phyloP scores from a whole-genome alignment of 345 rosid genomes.

The Lepidium sativum region DNA sequence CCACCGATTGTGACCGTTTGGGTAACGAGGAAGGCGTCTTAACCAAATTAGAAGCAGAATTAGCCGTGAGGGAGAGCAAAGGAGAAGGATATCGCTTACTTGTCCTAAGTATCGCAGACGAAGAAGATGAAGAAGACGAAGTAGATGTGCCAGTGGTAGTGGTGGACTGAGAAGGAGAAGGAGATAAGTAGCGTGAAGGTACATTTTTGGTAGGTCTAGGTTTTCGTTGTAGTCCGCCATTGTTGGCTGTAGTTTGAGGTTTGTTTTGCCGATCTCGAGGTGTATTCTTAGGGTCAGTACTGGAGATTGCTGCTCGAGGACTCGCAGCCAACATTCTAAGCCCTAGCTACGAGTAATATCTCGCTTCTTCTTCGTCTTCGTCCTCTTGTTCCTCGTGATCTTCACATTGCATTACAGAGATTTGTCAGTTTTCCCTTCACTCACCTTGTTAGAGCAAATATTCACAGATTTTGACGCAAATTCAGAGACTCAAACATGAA shows the following conservation, averaged over 20 bases:
- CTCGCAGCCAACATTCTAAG: conserved; percentile 63
- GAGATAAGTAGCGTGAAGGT: conserved; percentile 53
- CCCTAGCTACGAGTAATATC: background rate
- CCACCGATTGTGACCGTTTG: conserved; percentile 85
- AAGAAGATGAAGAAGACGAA: conserved; percentile 28
- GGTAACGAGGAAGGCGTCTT: conserved; percentile 31
- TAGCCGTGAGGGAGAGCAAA: conserved; percentile 43
- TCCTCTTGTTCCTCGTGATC: conserved; percentile 19
- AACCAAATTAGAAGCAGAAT: conserved; percentile 28
- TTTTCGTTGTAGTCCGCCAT: conserved; percentile 30
- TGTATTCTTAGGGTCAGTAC: conserved; percentile 6
- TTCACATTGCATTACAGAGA: conserved; percentile 37
- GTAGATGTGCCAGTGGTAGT: conserved; percentile 15
- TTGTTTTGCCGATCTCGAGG: conserved; percentile 19
- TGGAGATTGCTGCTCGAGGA: conserved; percentile 48
- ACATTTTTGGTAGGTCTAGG: conserved; percentile 56
- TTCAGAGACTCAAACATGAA: background rate
- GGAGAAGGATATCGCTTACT: conserved; percentile 59
- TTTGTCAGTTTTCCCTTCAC: background rate
- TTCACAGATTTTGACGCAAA: conserved; percentile 6
- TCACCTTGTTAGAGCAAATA: background rate
- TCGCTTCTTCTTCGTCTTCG: conserved; percentile 20
- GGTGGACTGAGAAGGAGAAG: conserved; percentile 49
- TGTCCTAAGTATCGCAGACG: conserved; percentile 19
- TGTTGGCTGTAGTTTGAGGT: conserved; percentile 20